Evolutionary conservation across 2,329 filamentous ascomycete genomes (phyloP), one percentile per base, ranked within the genome.

Genomic region (Pseudocercospora fuligena): DNA sequence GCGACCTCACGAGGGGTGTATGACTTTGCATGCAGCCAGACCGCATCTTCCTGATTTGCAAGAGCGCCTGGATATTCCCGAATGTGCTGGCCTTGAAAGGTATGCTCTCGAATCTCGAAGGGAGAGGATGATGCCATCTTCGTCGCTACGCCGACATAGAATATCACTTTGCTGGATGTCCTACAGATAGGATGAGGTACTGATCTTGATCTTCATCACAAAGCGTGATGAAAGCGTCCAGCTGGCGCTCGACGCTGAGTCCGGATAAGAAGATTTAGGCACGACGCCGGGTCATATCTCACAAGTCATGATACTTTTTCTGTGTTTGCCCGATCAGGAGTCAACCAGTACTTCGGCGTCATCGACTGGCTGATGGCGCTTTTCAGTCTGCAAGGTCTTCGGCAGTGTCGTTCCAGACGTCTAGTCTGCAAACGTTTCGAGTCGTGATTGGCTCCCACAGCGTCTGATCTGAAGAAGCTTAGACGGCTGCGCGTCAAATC

Each of bases 21-120:
- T 21, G 21, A 29, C 46, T 51, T 61, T 5, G 40, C 40, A 33
- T 61, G 59, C 7, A 61, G 59, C n/a, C 25, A 14, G 9, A 61
- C 40, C n/a, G 36, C 46, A 43, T 64, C 62, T 53, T 64, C 62
- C 27, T 64, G 62, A 21, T 58, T 12, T 40, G 54, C 62, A 21
- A 64, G 40, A 2, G 62, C 54, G n/a, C 12, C 14, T 3, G 62
- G 62, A n/a, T 64, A 60, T 23, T 64, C 62, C 16, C 62, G 33
- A 23, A 64, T 59, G 43, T 64, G 62, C 47, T 64, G 62, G 36
- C 62, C 62, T 59, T 49, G 8, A 21, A 64, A 64, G 23, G 11
- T 51, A 43, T 64, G 62, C 58, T 64, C 54, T 31, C 33, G 11
- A 19, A 64, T 60, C 21, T 60, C 23, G 21, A 64, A 64, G 6